Evolutionary conservation across 1,284 basidiomycete genomes (phyloP), one percentile per base, ranked within the genome.

Genomic region (Cerioporus squamosus): DNA sequence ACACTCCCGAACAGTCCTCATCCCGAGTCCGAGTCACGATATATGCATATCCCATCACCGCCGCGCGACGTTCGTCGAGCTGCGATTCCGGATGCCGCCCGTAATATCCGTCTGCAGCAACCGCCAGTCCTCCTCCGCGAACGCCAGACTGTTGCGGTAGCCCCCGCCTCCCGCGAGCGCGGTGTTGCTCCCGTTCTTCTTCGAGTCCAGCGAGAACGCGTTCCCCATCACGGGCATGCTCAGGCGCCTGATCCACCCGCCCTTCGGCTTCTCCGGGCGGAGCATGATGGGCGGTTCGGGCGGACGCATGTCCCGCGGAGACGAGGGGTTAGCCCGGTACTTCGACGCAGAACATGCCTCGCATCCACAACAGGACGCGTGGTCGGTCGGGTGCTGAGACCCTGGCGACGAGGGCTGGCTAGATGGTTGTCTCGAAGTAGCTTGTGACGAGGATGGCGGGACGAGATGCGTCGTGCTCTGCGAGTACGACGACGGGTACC

Each of bases 161-260:
- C n/a, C n/a, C 2, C 62, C 64, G 24, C 67, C 66, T 2, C 66
- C 64, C 2, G 64, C 57, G 20, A 69, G 66, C 4, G 67, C 70
- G 15, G 55, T 59, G 49, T 63, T 68, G 52, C 61, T 65, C 48
- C 68, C 60, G 43, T 65, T 64, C 66, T 74, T 76, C 72, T 73
- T 75, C 47, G 72, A 70, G 36, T 75, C 74, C 14, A 68, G 64
- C 5, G 77, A 79, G 66, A 88, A 85, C 20, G 84, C 80, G 53
- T 79, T 79, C 20, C 78, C 76, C 24, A 85, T 81, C 1, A 82
- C 82, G 1, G 90, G 89, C 88, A 91, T 90, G 65, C 90, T 92
- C 57, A 92, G 70, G 54, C 90, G 77, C 39, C 88, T 75, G 62
- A 91, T 89, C 90, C 90, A 92, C 0, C 87, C 82, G 15, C 59